Evolutionary conservation across 805 yeast species (phyloP), one percentile per base, ranked within the genome.

Genomic region (Candida peoriensis): DNA sequence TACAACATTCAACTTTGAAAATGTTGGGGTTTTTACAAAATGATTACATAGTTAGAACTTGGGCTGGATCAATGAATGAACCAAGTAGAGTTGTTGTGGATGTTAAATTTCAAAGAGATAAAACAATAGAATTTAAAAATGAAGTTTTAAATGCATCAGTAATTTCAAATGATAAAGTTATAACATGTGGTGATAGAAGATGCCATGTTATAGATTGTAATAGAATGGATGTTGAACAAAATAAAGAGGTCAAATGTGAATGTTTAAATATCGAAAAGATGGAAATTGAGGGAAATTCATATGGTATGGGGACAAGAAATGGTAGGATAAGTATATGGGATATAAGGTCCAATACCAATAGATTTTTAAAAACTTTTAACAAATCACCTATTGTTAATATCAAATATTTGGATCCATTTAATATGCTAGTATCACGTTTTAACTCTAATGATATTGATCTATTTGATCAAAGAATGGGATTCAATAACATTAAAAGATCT

Each of bases 11-110:
- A 4, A 31, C 24, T 11, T 17, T 36, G 13, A 32, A 32, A 13
- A 36, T 31, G 15, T 11, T 32, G 3, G 30, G 32, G 20, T 19
- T 31, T 4, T 24, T 27, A 5, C 19, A 36, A 7, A n/a, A 28
- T 16, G 28, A 28, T 14, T 10, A 9, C 8, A 2, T 37, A n/a
- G n/a, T n/a, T n/a, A 35, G 52, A 20, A 39, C 51, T 8, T 51
- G 54, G 54, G 37, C 33, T 27, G 55, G 54, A 0, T 30, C 38
- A 2, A 29, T 43, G 30, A 45, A 49, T 34, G 48, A 46, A 13
- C 49, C 50, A 2, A 49, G 54, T 33, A 38, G 41, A 17, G 19
- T 46, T 12, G n/a, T n/a, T n/a, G n/a, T n/a, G n/a, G n/a, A n/a
- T n/a, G n/a, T n/a, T n/a, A n/a, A n/a, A n/a, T n/a, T n/a, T n/a